These are phyloP conservation scores for Fulvia fulva DNA, from an alignment of 2,329 filamentous ascomycete species.

Conservation along the genomic window DNA sequence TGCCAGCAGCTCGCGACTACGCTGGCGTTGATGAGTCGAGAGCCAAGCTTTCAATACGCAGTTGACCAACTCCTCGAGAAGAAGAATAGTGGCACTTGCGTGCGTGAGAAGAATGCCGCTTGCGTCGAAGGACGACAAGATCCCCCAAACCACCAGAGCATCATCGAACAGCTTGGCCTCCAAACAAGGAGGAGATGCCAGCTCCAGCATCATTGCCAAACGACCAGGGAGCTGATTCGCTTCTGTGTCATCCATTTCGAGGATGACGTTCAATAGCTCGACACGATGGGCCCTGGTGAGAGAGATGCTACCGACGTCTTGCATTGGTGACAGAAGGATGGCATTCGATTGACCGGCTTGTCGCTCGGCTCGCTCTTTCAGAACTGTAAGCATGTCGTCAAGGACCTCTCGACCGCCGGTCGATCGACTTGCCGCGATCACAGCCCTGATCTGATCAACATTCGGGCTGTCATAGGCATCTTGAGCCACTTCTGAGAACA, in stretches of 20 bases:
- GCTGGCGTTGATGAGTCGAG: background rate
- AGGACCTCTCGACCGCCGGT: background rate
- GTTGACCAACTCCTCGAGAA: background rate
- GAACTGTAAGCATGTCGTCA: background rate
- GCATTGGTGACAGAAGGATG: background rate
- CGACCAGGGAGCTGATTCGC: background rate
- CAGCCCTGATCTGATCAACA: background rate
- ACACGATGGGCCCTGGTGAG: background rate
- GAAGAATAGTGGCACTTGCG: background rate
- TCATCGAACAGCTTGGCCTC: constrained; percentile 2
- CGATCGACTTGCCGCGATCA: background rate
- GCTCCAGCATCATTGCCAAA: background rate
- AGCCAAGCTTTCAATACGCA: background rate
- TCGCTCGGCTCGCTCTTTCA: background rate
- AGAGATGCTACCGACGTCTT: background rate
- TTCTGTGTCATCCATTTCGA: background rate
- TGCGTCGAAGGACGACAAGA: background rate
- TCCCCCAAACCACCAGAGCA: background rate
- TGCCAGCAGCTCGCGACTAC: background rate
- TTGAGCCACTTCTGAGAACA: background rate
- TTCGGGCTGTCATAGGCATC: background rate
- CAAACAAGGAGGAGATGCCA: constrained; percentile 1
- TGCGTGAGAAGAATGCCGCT: background rate
- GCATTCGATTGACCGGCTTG: background rate
- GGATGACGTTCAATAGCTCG: background rate